Base-by-base conservation (phyloP, 148 eudicot genomes). In the Vaccinium macrocarpon region DNA sequence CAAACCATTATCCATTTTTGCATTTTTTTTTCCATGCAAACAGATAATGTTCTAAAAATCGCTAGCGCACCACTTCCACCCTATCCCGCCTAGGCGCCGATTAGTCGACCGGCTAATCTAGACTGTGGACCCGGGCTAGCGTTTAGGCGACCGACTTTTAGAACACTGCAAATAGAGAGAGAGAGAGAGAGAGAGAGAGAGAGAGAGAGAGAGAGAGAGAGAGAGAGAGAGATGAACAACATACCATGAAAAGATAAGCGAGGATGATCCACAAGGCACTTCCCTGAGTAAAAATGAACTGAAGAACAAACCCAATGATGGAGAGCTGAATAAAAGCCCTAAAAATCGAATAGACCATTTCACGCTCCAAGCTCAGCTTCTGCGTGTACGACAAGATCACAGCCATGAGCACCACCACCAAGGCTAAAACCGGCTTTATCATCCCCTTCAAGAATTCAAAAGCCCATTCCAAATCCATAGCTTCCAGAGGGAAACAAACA, bases 241-340 rank as follows among this genome's bases (percentile, higher is more conserved):
- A 85, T 87, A 96, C 99, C 99, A 96, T 96, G 91, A 95, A 96
- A 51, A 96, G 95, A 89, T 96, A 96, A 87, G 99, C 97, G 68
- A 91, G 87, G 78, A 95, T 12, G 73, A 96, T 96, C 99, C 97
- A 96, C 0, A 25, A 51, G 62, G 53, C 70, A 76, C 86, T 94
- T 2, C 84, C 59, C 85, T 93, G 98, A 76, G 42, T 91, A 79
- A 95, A 96, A 51, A 96, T 93, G 88, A 96, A 95, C 87, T 96
- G 92, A 82, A 96, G 95, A 88, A 96, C 97, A 88, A 96, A 96
- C 0, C 98, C 98, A 86, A 96, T 96, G 19, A 92, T 50, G 9
- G 97, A 93, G 14, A 95, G 92, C 87, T 96, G 98, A 38, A 92
- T 29, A 88, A 96, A 96, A 32, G 99, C 89, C 52, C 97, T 88